These are phyloP conservation scores for Leucoagaricus sp. DNA, from an alignment of 1,284 basidiomycete genomes.

Conservation along the genomic window DNA sequence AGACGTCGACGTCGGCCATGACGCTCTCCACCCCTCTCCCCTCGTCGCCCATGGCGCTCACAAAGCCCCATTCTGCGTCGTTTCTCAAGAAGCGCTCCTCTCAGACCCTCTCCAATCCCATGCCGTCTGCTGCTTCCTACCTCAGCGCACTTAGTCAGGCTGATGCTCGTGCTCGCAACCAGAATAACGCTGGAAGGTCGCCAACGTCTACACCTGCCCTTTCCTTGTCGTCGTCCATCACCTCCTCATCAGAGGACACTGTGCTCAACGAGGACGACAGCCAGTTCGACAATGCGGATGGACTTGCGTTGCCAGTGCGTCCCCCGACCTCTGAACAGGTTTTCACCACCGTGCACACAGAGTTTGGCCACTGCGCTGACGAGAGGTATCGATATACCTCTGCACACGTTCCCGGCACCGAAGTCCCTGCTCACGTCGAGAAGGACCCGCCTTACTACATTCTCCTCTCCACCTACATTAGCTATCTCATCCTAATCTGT, in stretches of 20 bases:
- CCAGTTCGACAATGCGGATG: slow-evolving; percentile 43
- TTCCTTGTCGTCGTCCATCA: slow-evolving; percentile 70
- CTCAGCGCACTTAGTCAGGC: slow-evolving; percentile 72
- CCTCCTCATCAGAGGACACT: slow-evolving; percentile 64
- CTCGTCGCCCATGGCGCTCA: slow-evolving; percentile 40
- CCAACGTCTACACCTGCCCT: slow-evolving; percentile 63
- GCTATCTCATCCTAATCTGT: slow-evolving; percentile 86
- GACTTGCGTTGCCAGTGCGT: slow-evolving; percentile 54
- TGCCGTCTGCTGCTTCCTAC: slow-evolving; percentile 69
- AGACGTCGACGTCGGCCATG: background rate
- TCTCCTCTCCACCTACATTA: slow-evolving; percentile 89
- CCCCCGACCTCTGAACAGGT: slow-evolving; percentile 78
- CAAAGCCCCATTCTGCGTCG: slow-evolving; percentile 59
- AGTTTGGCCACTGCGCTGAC: slow-evolving; percentile 85
- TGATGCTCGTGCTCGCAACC: slow-evolving; percentile 56
- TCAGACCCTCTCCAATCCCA: slow-evolving; percentile 39
- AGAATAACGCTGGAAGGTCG: slow-evolving; percentile 30
- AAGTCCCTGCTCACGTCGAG: slow-evolving; percentile 55
- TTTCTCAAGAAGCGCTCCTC: slow-evolving; percentile 64
- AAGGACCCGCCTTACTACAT: slow-evolving; percentile 90
- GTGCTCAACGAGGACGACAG: slow-evolving; percentile 53
- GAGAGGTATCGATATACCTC: slow-evolving; percentile 70
- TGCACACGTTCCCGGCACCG: slow-evolving; percentile 53
- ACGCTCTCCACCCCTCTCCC: slow-evolving; percentile 7
- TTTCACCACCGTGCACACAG: slow-evolving; percentile 76